These are phyloP conservation scores for Backusella westeae DNA, from an alignment of 192 early-diverging fungal species.

Conservation along the genomic window DNA sequence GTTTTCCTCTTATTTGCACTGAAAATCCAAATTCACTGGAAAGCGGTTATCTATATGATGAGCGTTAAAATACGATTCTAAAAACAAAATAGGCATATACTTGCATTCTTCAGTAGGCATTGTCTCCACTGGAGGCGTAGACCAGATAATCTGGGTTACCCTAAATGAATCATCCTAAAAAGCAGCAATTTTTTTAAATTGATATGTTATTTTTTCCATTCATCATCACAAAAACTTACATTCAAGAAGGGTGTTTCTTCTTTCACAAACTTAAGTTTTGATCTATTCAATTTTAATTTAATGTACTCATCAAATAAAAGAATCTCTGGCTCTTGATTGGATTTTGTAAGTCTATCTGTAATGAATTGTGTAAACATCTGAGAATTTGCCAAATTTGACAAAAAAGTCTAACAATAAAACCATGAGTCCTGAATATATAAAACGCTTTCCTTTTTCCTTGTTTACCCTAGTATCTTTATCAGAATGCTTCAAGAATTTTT, in stretches of 20 bases:
- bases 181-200: too few species aligned
- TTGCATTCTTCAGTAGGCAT: neutral
- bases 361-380: slow-evolving; percentile 82
- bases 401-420: slow-evolving; percentile 10
- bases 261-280: slow-evolving; percentile 68
- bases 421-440: neutral
- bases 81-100: neutral
- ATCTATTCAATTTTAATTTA: slow-evolving; percentile 77
- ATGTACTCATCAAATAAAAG: slow-evolving; percentile 82
- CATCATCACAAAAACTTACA: slow-evolving; percentile 25
- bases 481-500: slow-evolving; percentile 39
- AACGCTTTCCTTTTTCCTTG: neutral
- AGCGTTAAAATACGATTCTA: neutral
- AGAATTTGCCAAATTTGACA: slow-evolving; percentile 64
- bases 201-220: neutral
- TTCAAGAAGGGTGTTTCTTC: slow-evolving; percentile 59
- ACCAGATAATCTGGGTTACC: slow-evolving; percentile 29
- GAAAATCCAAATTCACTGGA: neutral
- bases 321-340: slow-evolving; percentile 64
- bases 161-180: slow-evolving; percentile 28
- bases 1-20: neutral
- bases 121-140: slow-evolving; percentile 11
- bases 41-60: neutral
- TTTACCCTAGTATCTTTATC: slow-evolving; percentile 37
- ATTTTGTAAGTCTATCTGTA: slow-evolving; percentile 63